Evolutionary conservation across 495 filamentous ascomycete genomes (phyloP), one percentile per base, ranked within the genome.

Genomic region (Neurospora sp.): DNA sequence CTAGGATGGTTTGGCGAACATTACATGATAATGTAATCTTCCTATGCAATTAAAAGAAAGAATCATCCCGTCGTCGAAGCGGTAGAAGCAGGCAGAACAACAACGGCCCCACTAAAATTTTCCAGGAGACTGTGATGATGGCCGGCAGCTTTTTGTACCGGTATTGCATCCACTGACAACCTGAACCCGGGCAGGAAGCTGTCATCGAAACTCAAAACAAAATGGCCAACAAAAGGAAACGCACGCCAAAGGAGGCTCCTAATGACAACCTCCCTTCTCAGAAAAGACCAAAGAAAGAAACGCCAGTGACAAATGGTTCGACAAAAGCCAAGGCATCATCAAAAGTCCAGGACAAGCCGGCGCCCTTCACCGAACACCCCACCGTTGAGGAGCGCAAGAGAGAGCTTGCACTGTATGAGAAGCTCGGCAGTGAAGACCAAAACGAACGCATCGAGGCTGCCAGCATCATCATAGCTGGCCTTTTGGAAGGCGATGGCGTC

Each of bases 391-490:
- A 85, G 71, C 81, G 83, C 74, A 83, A 81, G 72, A 76, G 85
- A 13, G 87, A 89, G 76, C 82, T 84, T 3, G 74, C 80, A 28
- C 79, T 89, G 11, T 89, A 89, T 79, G 82, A 88, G 21, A 76
- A 82, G 8, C 84, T 89, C 1, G 82, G 83, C 11, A 87, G 85
- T 70, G 86, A 88, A 73, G 86, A 86, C 71, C 77, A 73, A 15
- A 76, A 78, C 54, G 86, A 89, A 62, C 82, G 87, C 72, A 83
- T 88, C 71, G 80, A 81, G 59, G 85, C 86, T 4, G 87, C 86
- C 15, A 83, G 82, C 71, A 83, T 82, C 11, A 84, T 89, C 19
- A 77, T 88, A 2, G 83, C 83, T 0, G 83, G 82, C 2, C 82
- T 89, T 8, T 73, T 85, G 24, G 81, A 70, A 69, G 81, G 78